These are phyloP conservation scores for Fusarium tricinctum DNA, from an alignment of 2,329 filamentous ascomycete genomes.

Conservation along the genomic window DNA sequence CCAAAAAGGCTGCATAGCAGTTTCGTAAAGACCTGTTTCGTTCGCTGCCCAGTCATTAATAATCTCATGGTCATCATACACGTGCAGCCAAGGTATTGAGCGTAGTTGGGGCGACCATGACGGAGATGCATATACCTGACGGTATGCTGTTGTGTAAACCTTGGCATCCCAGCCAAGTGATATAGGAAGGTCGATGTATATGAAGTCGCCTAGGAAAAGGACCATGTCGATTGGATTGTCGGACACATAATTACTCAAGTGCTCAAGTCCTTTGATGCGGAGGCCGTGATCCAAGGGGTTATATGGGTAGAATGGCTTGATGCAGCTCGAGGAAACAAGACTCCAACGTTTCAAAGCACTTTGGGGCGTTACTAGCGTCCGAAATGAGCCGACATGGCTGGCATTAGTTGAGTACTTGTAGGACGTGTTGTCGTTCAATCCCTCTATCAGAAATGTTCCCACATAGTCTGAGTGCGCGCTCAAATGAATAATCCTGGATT, in stretches of 20 bases:
- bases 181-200: slow-evolving; percentile 3
- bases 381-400: not conserved
- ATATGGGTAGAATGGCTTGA: slow-evolving; percentile 1
- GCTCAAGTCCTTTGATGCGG: not conserved
- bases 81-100: not conserved
- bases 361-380: not conserved
- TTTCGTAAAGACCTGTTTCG: not conserved
- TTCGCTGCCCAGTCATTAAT: slow-evolving; percentile 6
- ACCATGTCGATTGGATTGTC: not conserved
- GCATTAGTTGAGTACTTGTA: not conserved
- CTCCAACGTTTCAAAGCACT: not conserved
- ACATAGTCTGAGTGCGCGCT: not conserved
- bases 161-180: not conserved
- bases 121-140: not conserved
- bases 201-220: not conserved
- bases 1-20: slow-evolving; percentile 1
- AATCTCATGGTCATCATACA: slow-evolving; percentile 10
- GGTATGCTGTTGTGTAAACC: not conserved
- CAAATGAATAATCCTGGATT: accelerated
- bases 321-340: not conserved
- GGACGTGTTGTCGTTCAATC: not conserved
- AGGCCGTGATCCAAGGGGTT: not conserved
- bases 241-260: not conserved
- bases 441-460: not conserved
- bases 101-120: not conserved